Evolutionary conservation across 768 basidiomycete genomes (phyloP), one percentile per base, ranked within the genome.

Genomic region (Boletus sp.): DNA sequence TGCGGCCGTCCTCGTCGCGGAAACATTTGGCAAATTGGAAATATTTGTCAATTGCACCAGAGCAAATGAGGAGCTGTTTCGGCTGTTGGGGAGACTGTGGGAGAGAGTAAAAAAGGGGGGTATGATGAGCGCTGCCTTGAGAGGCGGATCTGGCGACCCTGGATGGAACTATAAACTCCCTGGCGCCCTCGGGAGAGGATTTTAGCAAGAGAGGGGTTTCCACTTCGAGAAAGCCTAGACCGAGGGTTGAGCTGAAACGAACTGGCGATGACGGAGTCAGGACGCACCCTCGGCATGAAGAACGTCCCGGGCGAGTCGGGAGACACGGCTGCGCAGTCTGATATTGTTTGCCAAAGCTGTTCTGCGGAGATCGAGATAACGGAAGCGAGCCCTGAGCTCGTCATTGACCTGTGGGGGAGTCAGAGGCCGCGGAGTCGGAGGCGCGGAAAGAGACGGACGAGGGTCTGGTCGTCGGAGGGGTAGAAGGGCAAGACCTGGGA

Each of bases 71-170:
- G 5, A 97, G 78, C 68, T 97, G 95, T 71, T 97, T 98, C 4
- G 94, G 93, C 72, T 96, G 94, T 70, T 98, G 95, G 3, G 95
- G 95, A 0, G 94, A 97, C 73, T 97, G 95, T 11, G 92, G 86
- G 48, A 97, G 80, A 0, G 95, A 92, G 71, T 94, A 97, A 69
- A 96, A 97, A 37, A 80, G 74, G 37, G 77, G 75, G 36, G 62
- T 47, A 45, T 46, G 45, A 9, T 41, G 36, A 40, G 79, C 58
- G 56, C 44, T 61, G 36, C 39, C 50, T 20, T 56, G 62, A 57
- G 65, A 63, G 54, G 72, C 56, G 37, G 76, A 73, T 55, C 66
- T 63, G 54, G 75, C 69, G 42, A 76, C 65, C 45, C 94, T 88
- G 28, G 86, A 83, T 49, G 94, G 94, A 45, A 97, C 94, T 39